phyloP scores from a whole-genome alignment of 768 basidiomycete genomes.

The Megacollybia marginata region DNA sequence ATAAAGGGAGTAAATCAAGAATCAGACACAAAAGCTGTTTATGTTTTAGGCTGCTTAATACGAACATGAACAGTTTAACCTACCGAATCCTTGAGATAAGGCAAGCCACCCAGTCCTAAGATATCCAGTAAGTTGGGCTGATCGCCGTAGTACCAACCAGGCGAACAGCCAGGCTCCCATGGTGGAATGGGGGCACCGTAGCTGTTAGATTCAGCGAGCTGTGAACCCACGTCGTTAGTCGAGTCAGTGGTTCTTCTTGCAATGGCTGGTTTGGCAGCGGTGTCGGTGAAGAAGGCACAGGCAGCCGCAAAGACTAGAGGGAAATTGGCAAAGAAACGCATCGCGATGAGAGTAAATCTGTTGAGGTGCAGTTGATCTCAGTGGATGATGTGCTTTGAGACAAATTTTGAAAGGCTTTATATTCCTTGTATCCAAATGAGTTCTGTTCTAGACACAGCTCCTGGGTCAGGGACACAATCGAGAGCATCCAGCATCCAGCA shows the following conservation, averaged over 20 bases:
- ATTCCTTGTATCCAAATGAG: too few species aligned
- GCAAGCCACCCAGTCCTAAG: neutral
- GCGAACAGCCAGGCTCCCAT: neutral
- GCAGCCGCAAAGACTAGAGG: neutral
- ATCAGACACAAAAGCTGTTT: neutral
- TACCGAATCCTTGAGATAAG: neutral
- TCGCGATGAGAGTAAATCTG: neutral
- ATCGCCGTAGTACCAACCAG: constrained; percentile 6
- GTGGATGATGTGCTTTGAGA: too few species aligned
- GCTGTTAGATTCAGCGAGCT: neutral
- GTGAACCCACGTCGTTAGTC: neutral
- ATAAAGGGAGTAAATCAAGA: neutral
- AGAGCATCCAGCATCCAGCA: too few species aligned
- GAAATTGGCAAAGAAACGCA: neutral
- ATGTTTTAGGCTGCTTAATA: neutral
- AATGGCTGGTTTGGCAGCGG: neutral
- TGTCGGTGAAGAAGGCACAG: neutral
- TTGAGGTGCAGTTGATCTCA: too few species aligned
- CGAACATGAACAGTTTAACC: neutral
- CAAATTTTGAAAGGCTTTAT: too few species aligned
- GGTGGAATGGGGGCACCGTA: constrained; percentile 5
- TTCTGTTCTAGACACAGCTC: too few species aligned
- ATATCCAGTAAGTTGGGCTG: neutral
- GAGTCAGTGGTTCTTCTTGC: neutral
- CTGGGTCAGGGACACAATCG: too few species aligned